Evolutionary conservation across 768 basidiomycete genomes (phyloP), one percentile per base, ranked within the genome.

Genomic region (Leccinum boreale): DNA sequence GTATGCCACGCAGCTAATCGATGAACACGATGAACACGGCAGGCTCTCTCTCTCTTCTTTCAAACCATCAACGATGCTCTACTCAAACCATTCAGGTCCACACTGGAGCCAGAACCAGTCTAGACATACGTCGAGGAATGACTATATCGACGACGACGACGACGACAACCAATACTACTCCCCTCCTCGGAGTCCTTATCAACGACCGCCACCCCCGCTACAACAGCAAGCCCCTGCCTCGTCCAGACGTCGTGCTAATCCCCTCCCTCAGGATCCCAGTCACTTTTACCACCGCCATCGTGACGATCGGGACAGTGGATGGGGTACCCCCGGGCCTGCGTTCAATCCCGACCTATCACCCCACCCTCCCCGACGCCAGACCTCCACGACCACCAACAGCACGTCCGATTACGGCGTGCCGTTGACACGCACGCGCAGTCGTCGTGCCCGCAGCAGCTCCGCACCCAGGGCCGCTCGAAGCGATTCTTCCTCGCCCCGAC

Each of bases 401-500:
- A 35, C 64, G 1, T 61, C 66, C 10, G 66, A 67, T 12, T 64
- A 68, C 46, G 50, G 54, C 7, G 33, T 17, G 36, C 36, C 36
- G 15, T 17, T 36, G 36, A 36, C 36, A 35, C 66, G 53, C 49
- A 35, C 56, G 5, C 66, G 67, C 52, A 23, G 10, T n/a, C 64
- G 60, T 56, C 64, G 51, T 5, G 62, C 51, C 7, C 59, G 65
- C 36, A 67, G 67, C 48, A 61, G 55, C 36, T 67, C 66, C 10
- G 42, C 65, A 10, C 23, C 23, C 45, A 67, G 63, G 46, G 9
- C 4, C 15, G n/a, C 23, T 14, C 66, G 59, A 21, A 58, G 56
- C 64, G 59, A 63, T 23, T 66, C 66, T 4, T 35, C 59, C 35
- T 67, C 66, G 0, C 67, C 67, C 12, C 51, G 67, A 28, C 66